phyloP scores from a whole-genome alignment of 2,329 filamentous ascomycete genomes.

The Clathrospora elynae region DNA sequence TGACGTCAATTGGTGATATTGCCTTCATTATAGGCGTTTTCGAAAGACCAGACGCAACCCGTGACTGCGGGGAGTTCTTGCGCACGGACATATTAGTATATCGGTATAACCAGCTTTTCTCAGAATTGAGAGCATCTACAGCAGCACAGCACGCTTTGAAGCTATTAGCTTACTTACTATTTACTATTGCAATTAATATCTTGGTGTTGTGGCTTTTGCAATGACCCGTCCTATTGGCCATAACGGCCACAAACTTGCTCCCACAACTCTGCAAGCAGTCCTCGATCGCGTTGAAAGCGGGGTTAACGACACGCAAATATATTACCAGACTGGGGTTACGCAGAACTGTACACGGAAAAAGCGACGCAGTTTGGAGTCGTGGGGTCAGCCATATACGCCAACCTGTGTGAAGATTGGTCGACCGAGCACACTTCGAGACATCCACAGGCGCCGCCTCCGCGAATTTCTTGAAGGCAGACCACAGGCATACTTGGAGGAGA shows the following conservation, averaged over 20 bases:
- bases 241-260: not conserved
- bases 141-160: not conserved
- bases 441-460: too few species aligned
- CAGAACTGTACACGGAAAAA: too few species aligned
- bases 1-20: too few species aligned
- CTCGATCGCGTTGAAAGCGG: constrained; percentile 1
- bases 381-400: too few species aligned
- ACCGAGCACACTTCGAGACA: too few species aligned
- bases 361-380: too few species aligned
- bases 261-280: not conserved
- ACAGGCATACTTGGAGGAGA: constrained; percentile 14
- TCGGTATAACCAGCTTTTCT: not conserved
- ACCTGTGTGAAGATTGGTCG: too few species aligned
- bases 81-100: not conserved
- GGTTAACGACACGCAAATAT: constrained; percentile 1
- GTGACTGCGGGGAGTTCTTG: not conserved
- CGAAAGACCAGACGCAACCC: not conserved
- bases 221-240: not conserved
- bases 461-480: constrained; percentile 2
- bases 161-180: not conserved
- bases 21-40: too few species aligned
- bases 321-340: constrained; percentile 1
- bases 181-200: constrained; percentile 1
- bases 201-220: constrained; percentile 4
- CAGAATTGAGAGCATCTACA: not conserved